Evolutionary conservation across 2,329 filamentous ascomycete species (phyloP).

Genomic region (Penicillium palitans): DNA sequence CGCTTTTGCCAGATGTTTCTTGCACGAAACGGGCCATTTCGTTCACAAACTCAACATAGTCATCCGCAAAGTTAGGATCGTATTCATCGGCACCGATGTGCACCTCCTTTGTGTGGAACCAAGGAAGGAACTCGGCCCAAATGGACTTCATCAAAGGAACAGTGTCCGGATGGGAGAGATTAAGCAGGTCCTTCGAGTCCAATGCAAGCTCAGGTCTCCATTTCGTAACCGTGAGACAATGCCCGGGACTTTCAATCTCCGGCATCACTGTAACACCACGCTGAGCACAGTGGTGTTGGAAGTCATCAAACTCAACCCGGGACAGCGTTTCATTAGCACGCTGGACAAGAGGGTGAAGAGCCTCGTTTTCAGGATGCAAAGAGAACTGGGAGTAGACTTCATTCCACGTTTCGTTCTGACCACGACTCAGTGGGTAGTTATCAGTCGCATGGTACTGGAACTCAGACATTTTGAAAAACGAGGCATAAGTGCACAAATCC

Average conservation of each 20-base stretch:
- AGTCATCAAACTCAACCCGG: conserved; percentile 51
- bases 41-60: conserved; percentile 57
- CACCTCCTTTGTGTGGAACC: conserved; percentile 58
- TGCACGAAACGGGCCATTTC: conserved; percentile 52
- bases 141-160: conserved; percentile 55
- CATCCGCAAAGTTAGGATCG: conserved; percentile 44
- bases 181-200: conserved; percentile 53
- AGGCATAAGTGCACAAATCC: conserved; percentile 61
- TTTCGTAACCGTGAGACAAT: conserved; percentile 57
- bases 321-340: conserved; percentile 58
- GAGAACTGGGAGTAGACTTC: conserved; percentile 58
- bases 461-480: conserved; percentile 62
- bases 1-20: conserved; percentile 44
- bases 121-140: conserved; percentile 57
- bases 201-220: conserved; percentile 60
- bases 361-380: conserved; percentile 51
- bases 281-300: conserved; percentile 55
- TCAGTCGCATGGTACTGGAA: conserved; percentile 62
- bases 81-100: conserved; percentile 61
- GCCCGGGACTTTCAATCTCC: conserved; percentile 61
- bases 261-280: conserved; percentile 60
- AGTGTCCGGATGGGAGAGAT: conserved; percentile 57
- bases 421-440: conserved; percentile 54
- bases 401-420: conserved; percentile 50
- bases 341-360: conserved; percentile 53